Base-by-base conservation (phyloP, 148 eudicot species). In the Dysphania ambrosioides region DNA sequence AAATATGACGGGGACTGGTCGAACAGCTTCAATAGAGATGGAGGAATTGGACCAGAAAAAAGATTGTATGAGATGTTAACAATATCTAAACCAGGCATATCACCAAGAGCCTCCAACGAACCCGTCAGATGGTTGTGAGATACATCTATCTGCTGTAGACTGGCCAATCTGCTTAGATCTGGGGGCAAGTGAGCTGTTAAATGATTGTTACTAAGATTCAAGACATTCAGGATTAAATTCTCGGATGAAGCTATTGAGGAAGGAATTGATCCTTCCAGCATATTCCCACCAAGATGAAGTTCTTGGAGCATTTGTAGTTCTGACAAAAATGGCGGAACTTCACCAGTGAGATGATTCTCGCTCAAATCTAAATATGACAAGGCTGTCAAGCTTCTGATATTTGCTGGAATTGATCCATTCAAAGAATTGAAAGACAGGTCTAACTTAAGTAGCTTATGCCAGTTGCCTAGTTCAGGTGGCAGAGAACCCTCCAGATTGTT, bases 1-100 rank as follows among this genome's bases (percentile, higher is more conserved):
- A 90, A 88, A 0, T 88, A 86, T n/a, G 85, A 81, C n/a, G 85
- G 76, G 16, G 89, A 79, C 49, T 71, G 42, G 58, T 61, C 78
- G 19, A 87, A 55, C 32, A 83, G 78, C 64, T 75, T 76, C 80
- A 84, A 42, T 67, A 92, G 77, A 30, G 66, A 19, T 27, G 71
- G 66, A 2, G 94, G 95, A 21, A 92, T 73, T 19, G 92, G 85
- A 72, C 97, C 97, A 10, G 80, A 49, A 36, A 92, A 92, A 72
- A 47, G 61, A 78, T 92, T 90, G 72, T 87, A 10, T 12, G 97
- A 88, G 32, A 92, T 81, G 77, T 92, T 83, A 74, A 90, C 34
- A 65, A 57, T 68, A 12, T 66, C 66, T 40, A 92, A 79, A 41
- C 89, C 70, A 68, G 58, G 66, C 70, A 83, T 75, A 47, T 72